These are phyloP conservation scores for Alternaria sp. DNA, from an alignment of 2,329 filamentous ascomycete genomes.

Conservation along the genomic window DNA sequence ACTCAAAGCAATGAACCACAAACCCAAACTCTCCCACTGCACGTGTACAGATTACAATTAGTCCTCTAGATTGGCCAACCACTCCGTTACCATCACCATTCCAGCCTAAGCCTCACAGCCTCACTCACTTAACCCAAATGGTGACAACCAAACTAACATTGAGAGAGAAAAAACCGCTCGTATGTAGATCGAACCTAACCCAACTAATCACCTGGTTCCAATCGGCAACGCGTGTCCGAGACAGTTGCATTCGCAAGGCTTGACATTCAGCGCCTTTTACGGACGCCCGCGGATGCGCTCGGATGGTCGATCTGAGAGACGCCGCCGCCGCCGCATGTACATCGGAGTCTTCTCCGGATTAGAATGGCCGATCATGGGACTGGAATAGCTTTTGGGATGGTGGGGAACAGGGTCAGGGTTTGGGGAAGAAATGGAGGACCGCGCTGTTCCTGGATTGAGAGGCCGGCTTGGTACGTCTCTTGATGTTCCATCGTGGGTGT, in stretches of 20 bases:
- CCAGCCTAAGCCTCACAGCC: neutral
- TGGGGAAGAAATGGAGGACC: neutral
- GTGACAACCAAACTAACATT: neutral
- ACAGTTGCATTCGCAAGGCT: neutral
- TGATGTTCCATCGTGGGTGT: neutral
- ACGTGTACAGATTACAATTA: neutral
- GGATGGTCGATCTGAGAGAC: neutral
- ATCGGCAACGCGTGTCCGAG: neutral
- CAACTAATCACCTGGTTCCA: neutral
- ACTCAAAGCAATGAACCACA: neutral
- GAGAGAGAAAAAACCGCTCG: neutral
- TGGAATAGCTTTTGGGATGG: neutral
- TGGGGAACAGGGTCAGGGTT: neutral
- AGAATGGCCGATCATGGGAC: neutral
- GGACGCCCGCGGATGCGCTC: neutral
- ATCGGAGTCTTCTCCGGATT: neutral
- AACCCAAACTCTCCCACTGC: neutral
- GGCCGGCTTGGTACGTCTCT: neutral
- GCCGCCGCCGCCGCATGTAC: neutral
- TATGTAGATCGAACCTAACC: neutral
- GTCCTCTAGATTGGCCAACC: neutral
- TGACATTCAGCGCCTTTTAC: neutral
- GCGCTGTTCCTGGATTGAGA: slow-evolving; percentile 3
- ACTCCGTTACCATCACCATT: neutral
- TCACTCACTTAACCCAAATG: neutral